Base-by-base conservation (phyloP, 2,329 filamentous ascomycete genomes). In the Fusarium albidum region DNA sequence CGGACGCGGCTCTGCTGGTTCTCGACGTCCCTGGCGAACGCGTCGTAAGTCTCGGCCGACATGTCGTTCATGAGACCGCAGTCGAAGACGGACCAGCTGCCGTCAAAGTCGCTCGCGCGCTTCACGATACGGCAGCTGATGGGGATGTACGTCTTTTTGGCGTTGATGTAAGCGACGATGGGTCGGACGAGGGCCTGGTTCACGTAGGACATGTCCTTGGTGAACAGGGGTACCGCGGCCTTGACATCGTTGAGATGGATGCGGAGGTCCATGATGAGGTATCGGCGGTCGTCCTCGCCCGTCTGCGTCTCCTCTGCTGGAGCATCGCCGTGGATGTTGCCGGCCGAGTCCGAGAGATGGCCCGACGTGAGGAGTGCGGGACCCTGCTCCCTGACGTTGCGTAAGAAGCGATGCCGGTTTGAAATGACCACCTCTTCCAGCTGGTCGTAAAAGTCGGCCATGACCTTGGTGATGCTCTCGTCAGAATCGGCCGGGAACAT, bases 131-230 rank as follows among this genome's bases (percentile, higher is more conserved):
- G 89, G 75, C 95, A 98, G 65, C 89, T 90, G 66, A 99, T 92
- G 21, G 95, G 95, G 35, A 99, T 98, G 69, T 96, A 98, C 0
- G 94, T 96, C 69, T 88, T 89, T 71, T 92, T 91, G 34, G 92
- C 91, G 74, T 99, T 99, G 75, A 99, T 98, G 72, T 98, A 99
- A 7, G 95, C 95, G 33, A 99, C 93, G 56, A 99, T 99, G 13
- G 95, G 95, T 5, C 95, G 87, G 29, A 98, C 91, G 5, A 98
- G 86, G 2, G 95, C 92, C 72, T 96, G 96, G 74, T 97, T 98
- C 67, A 97, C 90, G 72, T 98, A 99, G 1, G 92, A 96, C 41
- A 98, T 84, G 69, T 97, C 90, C 13, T 86, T 88, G 2, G 90
- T 96, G 76, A 99, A 98, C 43, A 98, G 83, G 1, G 95, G 95